Evolutionary conservation across 2,329 filamentous ascomycete species (phyloP), one percentile per base, ranked within the genome.

Genomic region (Septoria linicola): DNA sequence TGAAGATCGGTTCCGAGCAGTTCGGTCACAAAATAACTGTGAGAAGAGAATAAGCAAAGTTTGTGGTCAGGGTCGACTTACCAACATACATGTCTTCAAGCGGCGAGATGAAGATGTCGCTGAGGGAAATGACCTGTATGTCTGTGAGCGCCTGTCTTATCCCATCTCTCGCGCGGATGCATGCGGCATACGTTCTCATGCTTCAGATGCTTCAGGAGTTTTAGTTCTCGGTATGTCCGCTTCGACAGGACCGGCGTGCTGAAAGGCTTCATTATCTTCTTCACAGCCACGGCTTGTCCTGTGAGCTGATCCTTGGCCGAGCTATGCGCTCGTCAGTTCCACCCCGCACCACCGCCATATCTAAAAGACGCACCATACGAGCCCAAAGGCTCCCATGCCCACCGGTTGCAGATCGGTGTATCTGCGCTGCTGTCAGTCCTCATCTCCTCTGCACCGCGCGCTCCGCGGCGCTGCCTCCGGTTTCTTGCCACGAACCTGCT

Each of bases 221-320:
- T 99, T 69, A 99, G 77, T 73, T 99, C 93, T 68, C 93, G 85
- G 73, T 99, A 99, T 61, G 93, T 99, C 69, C 93, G 83, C 79
- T 99, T 99, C 53, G 93, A 93, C 41, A 99, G 80, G 53, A 99
- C 93, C 1, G 93, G 91, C n/a, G 93, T 99, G 80, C 91, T 96
- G 76, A 99, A 99, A 8, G 93, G 93, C 79, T 97, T 99, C 92
- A 99, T 97, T 69, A 99, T 99, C 83, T 99, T 99, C 82, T 99
- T 99, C 70, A 99, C 91, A 53, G 93, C 93, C 56, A 99, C 93
- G 73, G 91, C 90, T 73, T 96, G 91, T 71, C 83, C 88, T 54
- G 93, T 97, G 73, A 99, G 89, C 77, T 97, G 91, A 73, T 99
- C 93, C 75, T 90, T 92, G 52, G 93, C 93, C 59, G 93, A 97